A percentile compares a stretch with the other conserved stretches of the same genome.
These are phyloP conservation scores for Nectriaceae sp. DNA, from an alignment of 2,329 filamentous ascomycete genomes.

Conservation along the genomic window DNA sequence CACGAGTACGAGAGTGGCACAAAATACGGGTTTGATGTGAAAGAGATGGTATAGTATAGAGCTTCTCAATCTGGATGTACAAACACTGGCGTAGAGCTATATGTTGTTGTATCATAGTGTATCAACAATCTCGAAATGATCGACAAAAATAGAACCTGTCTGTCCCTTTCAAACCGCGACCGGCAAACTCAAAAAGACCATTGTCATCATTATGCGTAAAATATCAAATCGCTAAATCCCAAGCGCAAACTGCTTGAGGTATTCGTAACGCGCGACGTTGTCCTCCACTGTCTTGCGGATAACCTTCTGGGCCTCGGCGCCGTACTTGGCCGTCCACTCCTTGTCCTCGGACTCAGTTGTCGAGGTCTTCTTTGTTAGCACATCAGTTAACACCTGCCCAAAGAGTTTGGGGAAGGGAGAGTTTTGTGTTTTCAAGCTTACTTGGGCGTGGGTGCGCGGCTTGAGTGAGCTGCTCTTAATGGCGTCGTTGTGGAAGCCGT, in stretches of 20 bases:
- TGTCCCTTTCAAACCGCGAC: too few species aligned
- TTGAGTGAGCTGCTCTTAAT: constrained; percentile 79
- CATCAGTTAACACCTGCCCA: constrained; percentile 20
- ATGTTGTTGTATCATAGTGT: constrained; percentile 33
- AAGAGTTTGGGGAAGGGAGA: constrained; percentile 13
- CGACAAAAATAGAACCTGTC: too few species aligned
- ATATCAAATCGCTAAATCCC: constrained; percentile 29
- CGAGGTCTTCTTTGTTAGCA: constrained; percentile 55
- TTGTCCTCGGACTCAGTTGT: constrained; percentile 66
- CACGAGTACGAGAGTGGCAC: constrained; percentile 3
- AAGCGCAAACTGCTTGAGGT: constrained; percentile 69
- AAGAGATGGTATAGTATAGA: constrained; percentile 7
- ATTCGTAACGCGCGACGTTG: constrained; percentile 76
- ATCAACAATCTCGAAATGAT: constrained; percentile 22
- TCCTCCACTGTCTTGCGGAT: constrained; percentile 72
- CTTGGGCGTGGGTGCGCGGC: constrained; percentile 64
- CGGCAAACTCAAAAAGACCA: neutral
- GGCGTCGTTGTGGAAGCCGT: constrained; percentile 94
- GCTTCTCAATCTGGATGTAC: constrained; percentile 18
- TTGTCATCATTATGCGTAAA: too few species aligned
- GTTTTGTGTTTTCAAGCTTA: constrained; percentile 40
- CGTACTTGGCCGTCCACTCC: constrained; percentile 76
- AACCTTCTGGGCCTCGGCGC: constrained; percentile 67
- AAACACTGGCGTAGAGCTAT: constrained; percentile 24
- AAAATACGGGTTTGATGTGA: constrained; percentile 1